Conservation (phyloP, 257 asterid genomes). For the Solanum arcanum region DNA sequence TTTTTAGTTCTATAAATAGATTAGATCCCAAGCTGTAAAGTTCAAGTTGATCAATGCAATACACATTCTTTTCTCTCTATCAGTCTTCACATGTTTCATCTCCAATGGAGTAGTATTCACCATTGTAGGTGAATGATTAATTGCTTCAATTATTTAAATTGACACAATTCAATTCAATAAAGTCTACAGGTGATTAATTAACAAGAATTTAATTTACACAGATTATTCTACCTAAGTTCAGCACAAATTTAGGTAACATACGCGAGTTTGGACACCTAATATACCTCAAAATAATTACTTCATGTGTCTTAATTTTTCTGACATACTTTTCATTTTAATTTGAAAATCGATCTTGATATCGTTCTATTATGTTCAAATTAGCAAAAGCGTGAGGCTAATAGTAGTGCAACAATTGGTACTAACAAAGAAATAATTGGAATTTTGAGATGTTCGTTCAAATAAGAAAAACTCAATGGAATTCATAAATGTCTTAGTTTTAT, state of each 20-base stretch:
- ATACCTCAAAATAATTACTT: not conserved
- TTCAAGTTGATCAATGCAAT: too few species aligned
- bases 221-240: not conserved
- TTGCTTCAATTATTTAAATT: too few species aligned
- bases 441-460: not conserved
- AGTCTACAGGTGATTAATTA: not conserved
- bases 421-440: not conserved
- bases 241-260: not conserved
- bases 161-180: not conserved
- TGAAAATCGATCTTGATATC: not conserved
- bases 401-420: not conserved
- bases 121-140: too few species aligned
- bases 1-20: too few species aligned
- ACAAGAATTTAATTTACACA: not conserved
- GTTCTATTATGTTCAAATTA: not conserved
- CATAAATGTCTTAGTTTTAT: not conserved
- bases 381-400: not conserved
- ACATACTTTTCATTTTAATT: not conserved
- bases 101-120: too few species aligned
- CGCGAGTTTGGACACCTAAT: not conserved
- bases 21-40: too few species aligned
- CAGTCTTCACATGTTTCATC: too few species aligned
- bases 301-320: not conserved
- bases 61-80: too few species aligned
- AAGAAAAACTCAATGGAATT: not conserved